Percentiles rank a stretch among this genome's conserved stretches.
phyloP scores from a whole-genome alignment of 176 grass and related monocot species.

The Phoenix roebelenii region DNA sequence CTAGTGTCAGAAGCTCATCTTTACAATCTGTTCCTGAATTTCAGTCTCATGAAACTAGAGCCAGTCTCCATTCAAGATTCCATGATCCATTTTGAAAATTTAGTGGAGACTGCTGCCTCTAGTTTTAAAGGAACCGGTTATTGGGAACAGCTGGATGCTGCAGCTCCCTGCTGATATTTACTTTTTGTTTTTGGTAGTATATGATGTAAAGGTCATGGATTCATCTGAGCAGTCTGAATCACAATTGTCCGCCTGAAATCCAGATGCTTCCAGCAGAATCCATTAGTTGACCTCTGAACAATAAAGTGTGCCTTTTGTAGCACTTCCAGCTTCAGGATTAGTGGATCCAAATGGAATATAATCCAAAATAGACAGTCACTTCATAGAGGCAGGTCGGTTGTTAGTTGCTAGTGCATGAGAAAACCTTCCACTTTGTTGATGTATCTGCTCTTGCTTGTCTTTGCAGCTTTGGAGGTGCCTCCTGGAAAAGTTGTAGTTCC shows the following conservation, averaged over 20 bases:
- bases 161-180: background rate
- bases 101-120: background rate
- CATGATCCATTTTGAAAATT: constrained; percentile 11
- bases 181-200: constrained; percentile 4
- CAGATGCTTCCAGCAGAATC: constrained; percentile 10
- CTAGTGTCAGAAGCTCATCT: background rate
- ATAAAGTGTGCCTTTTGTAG: constrained; percentile 1
- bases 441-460: constrained; percentile 55
- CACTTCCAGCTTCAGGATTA: background rate
- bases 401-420: constrained; percentile 11
- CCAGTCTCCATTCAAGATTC: constrained; percentile 31
- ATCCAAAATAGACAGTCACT: constrained; percentile 2
- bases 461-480: constrained; percentile 40
- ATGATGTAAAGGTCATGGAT: background rate
- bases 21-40: too few relatives aligned
- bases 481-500: constrained; percentile 68
- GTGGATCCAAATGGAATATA: constrained; percentile 10
- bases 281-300: constrained; percentile 5
- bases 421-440: constrained; percentile 43
- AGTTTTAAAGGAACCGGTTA: background rate
- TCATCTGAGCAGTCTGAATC: constrained; percentile 16
- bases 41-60: constrained; percentile 27
- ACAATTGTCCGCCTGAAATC: constrained; percentile 10
- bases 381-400: constrained; percentile 19
- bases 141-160: constrained; percentile 9